Evolutionary conservation across 371 early-diverging fungal genomes (phyloP), one percentile per base, ranked within the genome.

Genomic region (Enterospora canceri): DNA sequence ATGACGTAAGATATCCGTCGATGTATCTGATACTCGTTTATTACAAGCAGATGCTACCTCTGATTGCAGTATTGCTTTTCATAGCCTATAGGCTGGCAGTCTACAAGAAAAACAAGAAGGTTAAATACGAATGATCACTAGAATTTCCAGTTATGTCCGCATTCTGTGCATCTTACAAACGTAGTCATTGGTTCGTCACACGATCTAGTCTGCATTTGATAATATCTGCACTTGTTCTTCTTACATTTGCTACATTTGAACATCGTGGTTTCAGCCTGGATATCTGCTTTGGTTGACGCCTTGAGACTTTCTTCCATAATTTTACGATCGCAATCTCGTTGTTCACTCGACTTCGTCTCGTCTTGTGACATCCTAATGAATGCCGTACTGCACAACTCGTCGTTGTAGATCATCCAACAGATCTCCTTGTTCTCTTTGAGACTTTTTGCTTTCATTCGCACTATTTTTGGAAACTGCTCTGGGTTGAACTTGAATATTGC

Each of bases 171-270:
- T 28, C 64, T 61, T 15, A 79, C 78, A 70, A 71, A 82, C 21
- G 78, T 82, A 5, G 82, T 82, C 82, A 82, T 82, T 12, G 82
- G 82, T 62, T 82, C 82, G 65, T 82, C 82, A n/a, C 79, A 81
- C 59, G 78, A 77, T 62, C 82, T 70, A 12, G 82, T 82, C 58
- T 82, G 82, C 48, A 79, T 55, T 64, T 81, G 82, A 26, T 72
- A 68, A 71, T 82, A 82, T 0, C 73, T 66, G 58, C 77, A 70
- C 55, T 82, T 79, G 62, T 73, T 78, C 60, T 82, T 71, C 51
- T 77, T 77, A 67, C 82, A 82, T 62, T 58, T 72, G 5, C 55
- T 56, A 68, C 82, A 81, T 48, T 73, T 68, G 70, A 81, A 81
- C 18, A 81, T 74, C 30, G 75, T 76, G 15, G 82, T 79, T 62